Percentiles rank a stretch among this genome's conserved stretches.
Evolutionary conservation across 495 filamentous ascomycete species (phyloP).

Genomic region (Echria macrotheca): DNA sequence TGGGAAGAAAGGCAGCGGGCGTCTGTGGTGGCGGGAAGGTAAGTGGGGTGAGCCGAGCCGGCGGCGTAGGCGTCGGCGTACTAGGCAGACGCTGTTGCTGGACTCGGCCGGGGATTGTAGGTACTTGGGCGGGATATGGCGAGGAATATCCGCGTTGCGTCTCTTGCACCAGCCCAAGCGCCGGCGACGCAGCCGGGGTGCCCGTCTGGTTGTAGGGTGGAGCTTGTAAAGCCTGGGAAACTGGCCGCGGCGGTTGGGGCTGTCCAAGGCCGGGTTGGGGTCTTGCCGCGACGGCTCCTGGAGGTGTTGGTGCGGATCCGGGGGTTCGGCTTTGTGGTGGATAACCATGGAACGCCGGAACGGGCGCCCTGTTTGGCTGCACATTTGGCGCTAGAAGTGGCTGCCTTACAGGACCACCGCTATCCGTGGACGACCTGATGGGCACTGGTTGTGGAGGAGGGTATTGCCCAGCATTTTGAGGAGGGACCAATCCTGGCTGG

Average conservation of each 20-base stretch:
- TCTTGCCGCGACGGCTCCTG: constrained; percentile 16
- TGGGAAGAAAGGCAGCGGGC: constrained; percentile 7
- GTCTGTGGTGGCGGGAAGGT: constrained; percentile 20
- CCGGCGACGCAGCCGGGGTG: neutral
- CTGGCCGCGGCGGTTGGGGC: neutral
- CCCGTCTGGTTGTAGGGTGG: constrained; percentile 25
- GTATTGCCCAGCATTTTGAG: constrained; percentile 33
- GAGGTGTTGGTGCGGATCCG: constrained; percentile 8
- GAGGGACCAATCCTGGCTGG: constrained; percentile 33
- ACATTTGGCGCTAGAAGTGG: constrained; percentile 5
- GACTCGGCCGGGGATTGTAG: constrained; percentile 22
- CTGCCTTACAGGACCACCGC: too few species aligned
- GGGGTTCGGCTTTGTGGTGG: constrained; percentile 8
- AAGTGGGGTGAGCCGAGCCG: constrained; percentile 16
- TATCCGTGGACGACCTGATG: too few species aligned
- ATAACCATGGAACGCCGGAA: too few species aligned
- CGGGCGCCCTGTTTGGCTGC: constrained; percentile 13
- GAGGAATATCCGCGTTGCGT: constrained; percentile 32
- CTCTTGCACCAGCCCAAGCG: too few species aligned
- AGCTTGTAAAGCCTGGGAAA: constrained; percentile 14
- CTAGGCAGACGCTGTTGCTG: constrained; percentile 14
- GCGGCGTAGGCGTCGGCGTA: constrained; percentile 15
- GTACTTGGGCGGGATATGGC: constrained; percentile 36
- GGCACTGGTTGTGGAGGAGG: too few species aligned
- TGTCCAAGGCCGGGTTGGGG: constrained; percentile 16